Percentiles rank a stretch among this genome's conserved stretches.
Evolutionary conservation across 169 alveolate genomes (phyloP).

Genomic region (Plasmodium knowlesi): DNA sequence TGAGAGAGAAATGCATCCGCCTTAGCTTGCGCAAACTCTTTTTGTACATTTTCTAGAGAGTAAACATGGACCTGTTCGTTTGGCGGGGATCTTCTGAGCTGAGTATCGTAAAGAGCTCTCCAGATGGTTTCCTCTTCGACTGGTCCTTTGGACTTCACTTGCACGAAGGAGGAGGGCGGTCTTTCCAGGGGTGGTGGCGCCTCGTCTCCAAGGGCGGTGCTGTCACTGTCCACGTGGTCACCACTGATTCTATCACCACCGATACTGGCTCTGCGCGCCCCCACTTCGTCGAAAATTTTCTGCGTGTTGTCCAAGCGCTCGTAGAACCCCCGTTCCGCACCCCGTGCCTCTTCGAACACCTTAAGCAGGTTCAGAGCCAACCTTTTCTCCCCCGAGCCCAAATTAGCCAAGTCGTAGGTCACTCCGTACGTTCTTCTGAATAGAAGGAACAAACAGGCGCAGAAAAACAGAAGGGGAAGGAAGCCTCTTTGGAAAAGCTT

Average conservation of each 20-base stretch:
- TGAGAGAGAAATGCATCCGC: slow-evolving; percentile 29
- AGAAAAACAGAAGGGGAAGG: not conserved
- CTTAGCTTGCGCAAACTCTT: slow-evolving; percentile 46
- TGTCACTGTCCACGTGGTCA: no score
- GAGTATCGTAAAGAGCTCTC: slow-evolving; percentile 72
- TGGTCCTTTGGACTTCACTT: slow-evolving; percentile 57
- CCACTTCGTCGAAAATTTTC: slow-evolving; percentile 26
- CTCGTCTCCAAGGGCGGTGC: no score
- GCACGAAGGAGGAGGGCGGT: slow-evolving; percentile 8
- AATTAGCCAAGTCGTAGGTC: not conserved
- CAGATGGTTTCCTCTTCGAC: slow-evolving; percentile 73
- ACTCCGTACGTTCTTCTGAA: not conserved
- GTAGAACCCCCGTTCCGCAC: slow-evolving; percentile 22
- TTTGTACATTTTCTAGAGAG: slow-evolving; percentile 39
- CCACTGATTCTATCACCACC: not conserved
- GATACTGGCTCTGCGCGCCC: not conserved
- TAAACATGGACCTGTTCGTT: slow-evolving; percentile 55
- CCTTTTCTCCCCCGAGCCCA: slow-evolving; percentile 8
- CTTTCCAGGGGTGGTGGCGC: not conserved
- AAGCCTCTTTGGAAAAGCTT: not conserved
- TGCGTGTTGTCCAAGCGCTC: slow-evolving; percentile 11
- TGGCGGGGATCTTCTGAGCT: slow-evolving; percentile 62
- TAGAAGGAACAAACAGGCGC: not conserved
- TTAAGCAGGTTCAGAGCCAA: slow-evolving; percentile 32
- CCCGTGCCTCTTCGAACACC: slow-evolving; percentile 14